Conservation (phyloP, 1,139 yeast genomes). For the Blastobotrys petasosporus region DNA sequence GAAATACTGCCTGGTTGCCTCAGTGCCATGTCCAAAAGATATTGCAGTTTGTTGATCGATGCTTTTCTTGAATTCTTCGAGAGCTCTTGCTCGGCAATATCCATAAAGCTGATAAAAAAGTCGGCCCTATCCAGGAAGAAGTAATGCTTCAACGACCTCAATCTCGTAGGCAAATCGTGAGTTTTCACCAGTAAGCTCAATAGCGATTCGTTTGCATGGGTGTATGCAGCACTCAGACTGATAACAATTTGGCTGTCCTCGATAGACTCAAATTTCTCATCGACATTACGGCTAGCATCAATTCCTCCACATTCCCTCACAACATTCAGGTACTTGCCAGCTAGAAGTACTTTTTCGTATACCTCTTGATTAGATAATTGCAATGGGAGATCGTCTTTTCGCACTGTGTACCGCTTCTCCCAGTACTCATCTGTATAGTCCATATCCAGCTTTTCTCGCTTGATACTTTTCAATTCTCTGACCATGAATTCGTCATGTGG, state of each 20-base stretch:
- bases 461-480: conserved; percentile 36
- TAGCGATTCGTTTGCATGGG: conserved; percentile 60
- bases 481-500: conserved; percentile 81
- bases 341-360: conserved; percentile 61
- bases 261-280: conserved; percentile 38
- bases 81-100: conserved; percentile 38
- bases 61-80: conserved; percentile 35
- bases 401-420: conserved; percentile 74
- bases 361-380: conserved; percentile 53
- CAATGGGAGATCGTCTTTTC: conserved; percentile 68
- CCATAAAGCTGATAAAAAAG: conserved; percentile 43
- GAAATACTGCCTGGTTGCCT: conserved; percentile 40
- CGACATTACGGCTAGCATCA: conserved; percentile 24
- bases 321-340: conserved; percentile 82
- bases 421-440: conserved; percentile 65
- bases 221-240: conserved; percentile 57
- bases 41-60: conserved; percentile 39
- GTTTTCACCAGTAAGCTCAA: conserved; percentile 57
- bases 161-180: conserved; percentile 43
- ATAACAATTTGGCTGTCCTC: conserved; percentile 53
- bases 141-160: conserved; percentile 43
- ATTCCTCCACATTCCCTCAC: conserved; percentile 51
- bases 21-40: conserved; percentile 36
- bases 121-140: conserved; percentile 54
- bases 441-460: conserved; percentile 36